Evolutionary conservation across 306 rosid species (phyloP).

Genomic region (Rosa rugosa): DNA sequence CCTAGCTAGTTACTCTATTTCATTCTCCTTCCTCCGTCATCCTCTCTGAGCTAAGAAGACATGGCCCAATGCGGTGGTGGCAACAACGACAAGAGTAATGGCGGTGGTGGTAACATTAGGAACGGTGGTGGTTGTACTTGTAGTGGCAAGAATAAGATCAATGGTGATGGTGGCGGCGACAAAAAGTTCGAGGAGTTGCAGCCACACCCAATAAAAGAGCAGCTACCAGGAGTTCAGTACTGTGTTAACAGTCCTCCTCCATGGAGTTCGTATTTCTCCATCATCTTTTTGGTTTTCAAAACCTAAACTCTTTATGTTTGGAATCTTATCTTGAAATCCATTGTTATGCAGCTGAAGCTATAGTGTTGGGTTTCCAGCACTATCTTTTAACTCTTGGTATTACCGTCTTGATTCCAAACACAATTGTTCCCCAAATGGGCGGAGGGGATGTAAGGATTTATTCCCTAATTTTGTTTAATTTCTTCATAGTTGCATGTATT

Average conservation of each 20-base stretch:
- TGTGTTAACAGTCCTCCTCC: constrained; percentile 87
- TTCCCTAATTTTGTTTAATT: not conserved
- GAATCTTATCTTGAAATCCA: not conserved
- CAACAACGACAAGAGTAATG: not conserved
- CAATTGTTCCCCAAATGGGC: constrained; percentile 88
- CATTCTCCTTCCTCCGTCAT: not conserved
- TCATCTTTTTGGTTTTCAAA: not conserved
- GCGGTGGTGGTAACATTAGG: not conserved
- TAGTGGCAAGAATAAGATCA: constrained; percentile 12
- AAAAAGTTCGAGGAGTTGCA: constrained; percentile 40
- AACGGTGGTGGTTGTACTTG: not conserved
- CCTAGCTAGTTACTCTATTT: not conserved
- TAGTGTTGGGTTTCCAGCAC: constrained; percentile 83
- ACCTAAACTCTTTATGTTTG: not conserved
- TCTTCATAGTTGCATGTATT: not conserved
- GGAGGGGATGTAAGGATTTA: constrained; percentile 55
- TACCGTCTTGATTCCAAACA: constrained; percentile 62
- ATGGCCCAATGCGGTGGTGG: constrained; percentile 32
- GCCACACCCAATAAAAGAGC: constrained; percentile 58
- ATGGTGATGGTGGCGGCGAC: not conserved
- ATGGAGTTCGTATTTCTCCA: constrained; percentile 48
- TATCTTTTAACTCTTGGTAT: constrained; percentile 73
- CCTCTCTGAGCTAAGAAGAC: not conserved
- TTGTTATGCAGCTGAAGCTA: constrained; percentile 59
- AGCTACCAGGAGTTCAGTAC: constrained; percentile 68